phyloP scores from a whole-genome alignment of 2,329 filamentous ascomycete species.

The Penicillium sclerotigenum region DNA sequence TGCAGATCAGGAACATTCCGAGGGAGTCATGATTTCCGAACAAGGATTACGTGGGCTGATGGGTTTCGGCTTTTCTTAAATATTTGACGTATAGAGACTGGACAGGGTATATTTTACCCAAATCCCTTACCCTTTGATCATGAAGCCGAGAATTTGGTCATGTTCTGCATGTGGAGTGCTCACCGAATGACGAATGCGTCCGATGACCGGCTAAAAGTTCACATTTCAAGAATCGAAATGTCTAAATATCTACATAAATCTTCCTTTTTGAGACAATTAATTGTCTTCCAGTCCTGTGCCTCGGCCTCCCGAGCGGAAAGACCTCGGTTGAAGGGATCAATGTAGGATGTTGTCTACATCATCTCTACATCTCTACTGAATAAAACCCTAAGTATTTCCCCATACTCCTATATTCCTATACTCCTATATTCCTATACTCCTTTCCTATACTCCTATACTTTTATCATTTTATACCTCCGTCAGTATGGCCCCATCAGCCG shows the following conservation, averaged over 20 bases:
- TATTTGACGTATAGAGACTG: neutral
- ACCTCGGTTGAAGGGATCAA: neutral
- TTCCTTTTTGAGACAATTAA: neutral
- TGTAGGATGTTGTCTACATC: neutral
- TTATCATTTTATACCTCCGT: neutral
- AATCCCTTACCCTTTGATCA: neutral
- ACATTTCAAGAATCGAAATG: neutral
- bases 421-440: neutral
- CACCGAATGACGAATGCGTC: slow-evolving; percentile 1
- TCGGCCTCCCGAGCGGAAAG: slow-evolving; percentile 6
- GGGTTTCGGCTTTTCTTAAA: neutral
- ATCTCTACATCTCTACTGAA: neutral
- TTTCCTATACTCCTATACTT: neutral
- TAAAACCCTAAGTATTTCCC: neutral
- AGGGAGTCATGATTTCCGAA: neutral
- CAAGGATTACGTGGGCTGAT: neutral
- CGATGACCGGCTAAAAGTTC: neutral
- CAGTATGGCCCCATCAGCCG: slow-evolving; percentile 23
- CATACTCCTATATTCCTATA: neutral
- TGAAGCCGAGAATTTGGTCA: neutral
- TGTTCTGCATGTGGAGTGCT: neutral
- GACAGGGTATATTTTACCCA: neutral
- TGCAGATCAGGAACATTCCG: neutral
- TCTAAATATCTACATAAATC: neutral
- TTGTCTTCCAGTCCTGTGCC: neutral